Base-by-base conservation (phyloP, 805 yeast genomes). In the Yarrowia alimentaria region DNA sequence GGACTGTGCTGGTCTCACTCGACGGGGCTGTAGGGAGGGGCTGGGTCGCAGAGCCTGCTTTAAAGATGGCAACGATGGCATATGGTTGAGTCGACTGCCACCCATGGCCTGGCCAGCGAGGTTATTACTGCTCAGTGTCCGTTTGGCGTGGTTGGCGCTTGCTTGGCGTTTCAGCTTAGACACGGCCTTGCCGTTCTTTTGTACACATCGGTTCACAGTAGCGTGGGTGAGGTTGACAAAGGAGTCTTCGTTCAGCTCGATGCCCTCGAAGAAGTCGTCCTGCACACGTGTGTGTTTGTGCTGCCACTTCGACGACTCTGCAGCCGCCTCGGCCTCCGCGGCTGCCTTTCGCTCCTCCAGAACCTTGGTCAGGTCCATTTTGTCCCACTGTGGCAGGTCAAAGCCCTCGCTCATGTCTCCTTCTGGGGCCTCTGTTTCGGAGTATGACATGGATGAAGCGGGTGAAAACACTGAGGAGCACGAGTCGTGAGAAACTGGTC, bases 351-450 rank as follows among this genome's bases (percentile, higher is more conserved):
- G 35, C 21, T 43, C 29, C 28, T 30, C 18, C 29, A 43, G 11
- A 16, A 22, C 21, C 29, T 31, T 43, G 11, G 17, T 29, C 7
- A 43, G 17, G 13, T 43, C 50, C 4, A 31, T 30, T 3, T 21
- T n/a, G 17, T 21, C 30, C 13, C 29, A 21, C 4, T 30, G 16
- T 4, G 50, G 50, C 17, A 43, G n/a, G 21, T 43, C 50, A 17
- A 43, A 43, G 14, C 50, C 50, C 37, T 43, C 50, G 12, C 35
- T 16, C 50, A 43, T 43, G 17, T 43, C 37, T 7, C 50, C 50
- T 7, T 43, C 50, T 1, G 50, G 37, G 6, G 50, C 37, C 11
- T 43, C 50, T 8, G 37, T 43, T 21, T 43, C 50, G 6, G 50
- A 43, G 21, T 30, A 30, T n/a, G 20, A n/a, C n/a, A n/a, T 20